Evolutionary conservation across 805 yeast species (phyloP), one percentile per base, ranked within the genome.

Genomic region (Candida coquimbonensis): DNA sequence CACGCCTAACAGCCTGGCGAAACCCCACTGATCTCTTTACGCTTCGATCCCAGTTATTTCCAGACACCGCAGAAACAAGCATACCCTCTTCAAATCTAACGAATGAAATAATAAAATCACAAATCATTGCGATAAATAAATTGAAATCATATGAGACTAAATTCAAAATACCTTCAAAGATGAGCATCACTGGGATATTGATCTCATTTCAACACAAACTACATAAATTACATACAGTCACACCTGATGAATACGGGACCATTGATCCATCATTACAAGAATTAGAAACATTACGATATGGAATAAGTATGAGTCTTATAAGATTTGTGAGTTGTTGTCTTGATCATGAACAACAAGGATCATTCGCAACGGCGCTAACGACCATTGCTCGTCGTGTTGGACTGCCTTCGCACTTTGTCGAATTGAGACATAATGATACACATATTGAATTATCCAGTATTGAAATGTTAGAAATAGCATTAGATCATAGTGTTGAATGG

Each of bases 291-390:
- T 29, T 35, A 12, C 9, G 24, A 17, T 17, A 38, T 24, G 38
- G 45, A 2, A 42, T 45, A 4, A 41, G 89, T 0, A 81, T 85
- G 86, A 78, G 88, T 0, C 56, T 90, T 12, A 81, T 88, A 26
- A 69, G 95, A 47, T 88, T 91, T 65, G 97, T 93, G 25, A 93
- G 93, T 63, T 98, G 97, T 3, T 63, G 88, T 4, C 64, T 93
- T 34, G 99, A 93, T 61, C 93, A 95, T 0, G 75, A 75, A 41
- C 99, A 93, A 63, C 86, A 81, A 54, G 77, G 89, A 1, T 76
- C 73, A 38, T 82, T 67, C 59, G 96, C 96, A 0, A 75, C 84
- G 14, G 90, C 97, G 7, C 66, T 93, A 54, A 83, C 84, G 50
- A 72, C 73, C 7, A 64, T 93, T 24, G 98, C 98, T 0, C 74